phyloP scores from a whole-genome alignment of 768 basidiomycete genomes.

The Kwoniella shandongensis region DNA sequence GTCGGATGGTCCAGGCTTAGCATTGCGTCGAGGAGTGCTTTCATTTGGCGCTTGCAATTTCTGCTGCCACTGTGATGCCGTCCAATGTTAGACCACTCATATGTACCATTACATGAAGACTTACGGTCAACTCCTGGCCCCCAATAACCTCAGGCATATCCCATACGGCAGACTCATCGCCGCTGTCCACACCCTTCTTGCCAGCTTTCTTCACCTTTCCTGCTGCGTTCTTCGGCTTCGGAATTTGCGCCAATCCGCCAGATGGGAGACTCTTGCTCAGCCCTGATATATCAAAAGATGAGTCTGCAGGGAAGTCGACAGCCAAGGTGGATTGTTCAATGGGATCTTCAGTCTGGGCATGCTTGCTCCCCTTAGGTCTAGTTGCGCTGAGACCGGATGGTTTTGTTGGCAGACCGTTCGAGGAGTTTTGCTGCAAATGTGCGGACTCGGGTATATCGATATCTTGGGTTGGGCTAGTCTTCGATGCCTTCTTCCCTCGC shows the following conservation, averaged over 20 bases:
- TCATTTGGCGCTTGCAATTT: conserved; percentile 15
- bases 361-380: not conserved
- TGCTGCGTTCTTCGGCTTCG: conserved; percentile 5
- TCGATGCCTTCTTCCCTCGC: not conserved
- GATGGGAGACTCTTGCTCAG: conserved; percentile 18
- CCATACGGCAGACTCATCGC: conserved; percentile 41
- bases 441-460: too few relatives aligned
- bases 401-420: conserved; percentile 2
- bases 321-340: not conserved
- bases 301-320: not conserved
- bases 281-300: conserved; percentile 3
- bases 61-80: conserved; percentile 39
- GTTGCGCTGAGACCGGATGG: conserved; percentile 9
- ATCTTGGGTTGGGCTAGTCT: not conserved
- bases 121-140: conserved; percentile 34
- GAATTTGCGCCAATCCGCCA: conserved; percentile 4
- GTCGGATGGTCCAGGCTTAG: conserved; percentile 10
- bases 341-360: not conserved
- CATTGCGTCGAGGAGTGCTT: not conserved
- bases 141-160: conserved; percentile 36
- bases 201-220: conserved; percentile 16
- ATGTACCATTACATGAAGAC: conserved; percentile 1
- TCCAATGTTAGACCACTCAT: conserved; percentile 5
- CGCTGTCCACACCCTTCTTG: conserved; percentile 13
- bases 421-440: not conserved